Conservation (phyloP, 2,329 filamentous ascomycete genomes). For the Rhytidhysteron rufulum region DNA sequence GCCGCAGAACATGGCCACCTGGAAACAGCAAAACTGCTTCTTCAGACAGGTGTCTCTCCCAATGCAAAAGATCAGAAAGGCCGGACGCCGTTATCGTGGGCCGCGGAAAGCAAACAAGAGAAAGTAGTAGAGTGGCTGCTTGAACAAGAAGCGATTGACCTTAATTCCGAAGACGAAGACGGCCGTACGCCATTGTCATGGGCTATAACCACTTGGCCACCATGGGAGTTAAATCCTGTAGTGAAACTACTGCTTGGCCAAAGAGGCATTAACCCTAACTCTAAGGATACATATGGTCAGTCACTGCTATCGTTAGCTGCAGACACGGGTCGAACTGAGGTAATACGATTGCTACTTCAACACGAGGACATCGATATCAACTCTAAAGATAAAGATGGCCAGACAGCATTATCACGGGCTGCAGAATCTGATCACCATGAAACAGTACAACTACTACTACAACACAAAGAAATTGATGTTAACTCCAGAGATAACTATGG, state of each 20-base stretch:
- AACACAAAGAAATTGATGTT: background rate
- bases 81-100: background rate
- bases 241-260: no score
- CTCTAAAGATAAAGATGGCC: background rate
- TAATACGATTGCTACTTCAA: background rate
- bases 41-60: no score
- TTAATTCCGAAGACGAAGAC: no score
- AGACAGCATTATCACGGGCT: background rate
- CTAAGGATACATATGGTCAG: background rate
- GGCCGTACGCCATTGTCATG: no score
- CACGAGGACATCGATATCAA: background rate
- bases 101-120: background rate
- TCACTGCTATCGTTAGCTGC: background rate
- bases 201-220: no score
- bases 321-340: background rate
- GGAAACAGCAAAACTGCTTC: background rate
- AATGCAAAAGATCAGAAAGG: conserved; percentile 34
- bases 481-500: background rate
- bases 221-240: no score
- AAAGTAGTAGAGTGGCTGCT: no score
- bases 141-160: no score
- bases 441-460: background rate
- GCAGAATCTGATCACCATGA: background rate
- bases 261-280: background rate
- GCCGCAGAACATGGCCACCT: background rate